Evolutionary conservation across 2,329 filamentous ascomycete genomes (phyloP).

Genomic region (Periconia digitata): DNA sequence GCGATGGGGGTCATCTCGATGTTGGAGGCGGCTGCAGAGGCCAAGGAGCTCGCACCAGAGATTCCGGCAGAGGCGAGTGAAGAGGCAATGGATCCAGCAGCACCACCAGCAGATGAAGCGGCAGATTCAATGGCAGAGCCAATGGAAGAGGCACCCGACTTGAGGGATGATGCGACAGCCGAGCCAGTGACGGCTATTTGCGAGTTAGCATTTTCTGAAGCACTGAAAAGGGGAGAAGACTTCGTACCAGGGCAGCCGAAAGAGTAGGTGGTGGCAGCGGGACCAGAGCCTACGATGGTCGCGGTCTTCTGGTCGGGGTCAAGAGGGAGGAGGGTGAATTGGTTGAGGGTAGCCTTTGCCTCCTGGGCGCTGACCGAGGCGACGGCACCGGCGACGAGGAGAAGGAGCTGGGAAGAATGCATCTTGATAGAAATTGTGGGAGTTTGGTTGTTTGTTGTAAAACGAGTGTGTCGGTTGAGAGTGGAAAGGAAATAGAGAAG

Average conservation of each 20-base stretch:
- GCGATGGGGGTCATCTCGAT: background rate
- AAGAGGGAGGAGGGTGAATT: background rate
- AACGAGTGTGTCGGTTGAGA: background rate
- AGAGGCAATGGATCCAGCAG: background rate
- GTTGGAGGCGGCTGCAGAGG: too few relatives aligned
- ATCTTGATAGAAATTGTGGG: background rate
- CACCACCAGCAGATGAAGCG: background rate
- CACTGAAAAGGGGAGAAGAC: too few relatives aligned
- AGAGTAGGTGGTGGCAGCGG: background rate
- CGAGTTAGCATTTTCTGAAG: background rate
- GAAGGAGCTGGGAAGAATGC: background rate
- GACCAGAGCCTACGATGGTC: background rate
- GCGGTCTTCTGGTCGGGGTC: background rate
- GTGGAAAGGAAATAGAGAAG: background rate
- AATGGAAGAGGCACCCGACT: background rate
- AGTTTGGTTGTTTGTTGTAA: background rate
- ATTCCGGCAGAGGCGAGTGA: background rate
- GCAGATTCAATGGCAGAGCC: background rate
- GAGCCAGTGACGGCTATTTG: background rate
- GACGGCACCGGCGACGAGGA: background rate
- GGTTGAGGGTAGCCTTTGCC: background rate
- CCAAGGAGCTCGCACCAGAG: background rate
- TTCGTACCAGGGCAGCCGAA: background rate
- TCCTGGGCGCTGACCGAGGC: background rate
- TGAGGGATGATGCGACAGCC: background rate